Conservation (phyloP, 352 stramenopile genomes). For the Labyrinthula sp. region DNA sequence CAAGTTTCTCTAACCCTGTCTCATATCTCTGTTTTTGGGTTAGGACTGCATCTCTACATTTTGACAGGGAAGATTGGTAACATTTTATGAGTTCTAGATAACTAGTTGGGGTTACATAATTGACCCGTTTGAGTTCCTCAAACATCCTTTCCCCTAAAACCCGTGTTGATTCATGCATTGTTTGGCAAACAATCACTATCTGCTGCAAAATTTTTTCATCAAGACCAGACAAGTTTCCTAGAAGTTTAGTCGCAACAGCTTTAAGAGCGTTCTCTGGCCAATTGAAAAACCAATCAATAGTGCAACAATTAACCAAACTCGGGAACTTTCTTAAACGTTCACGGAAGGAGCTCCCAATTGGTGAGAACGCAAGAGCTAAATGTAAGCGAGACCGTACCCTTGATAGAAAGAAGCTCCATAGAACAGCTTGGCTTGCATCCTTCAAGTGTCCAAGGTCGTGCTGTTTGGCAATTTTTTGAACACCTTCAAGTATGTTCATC, state of each 20-base stretch:
- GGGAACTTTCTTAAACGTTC: conserved; percentile 60
- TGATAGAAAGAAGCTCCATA: conserved; percentile 39
- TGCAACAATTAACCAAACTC: conserved; percentile 73
- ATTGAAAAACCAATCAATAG: conserved; percentile 80
- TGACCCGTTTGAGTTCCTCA: conserved; percentile 55
- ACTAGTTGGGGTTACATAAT: conserved; percentile 74
- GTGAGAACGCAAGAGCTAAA: conserved; percentile 57
- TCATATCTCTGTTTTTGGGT: conserved; percentile 56
- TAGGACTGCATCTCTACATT: conserved; percentile 55
- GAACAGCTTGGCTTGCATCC: conserved; percentile 51
- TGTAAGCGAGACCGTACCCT: conserved; percentile 49
- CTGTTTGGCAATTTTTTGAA: conserved; percentile 55
- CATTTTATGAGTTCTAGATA: conserved; percentile 70
- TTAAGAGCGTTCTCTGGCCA: conserved; percentile 70
- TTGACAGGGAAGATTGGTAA: conserved; percentile 60
- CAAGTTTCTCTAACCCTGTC: conserved; percentile 65
- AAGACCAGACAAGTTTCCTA: conserved; percentile 58
- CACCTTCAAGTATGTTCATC: conserved; percentile 59
- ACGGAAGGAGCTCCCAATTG: conserved; percentile 56
- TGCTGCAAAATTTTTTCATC: conserved; percentile 42
- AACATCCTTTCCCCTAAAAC: conserved; percentile 52
- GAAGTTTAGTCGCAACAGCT: conserved; percentile 60
- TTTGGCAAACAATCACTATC: conserved; percentile 66
- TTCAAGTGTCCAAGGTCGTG: conserved; percentile 48
- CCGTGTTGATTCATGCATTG: conserved; percentile 68